A percentile compares a stretch with the other conserved stretches of the same genome.
Conservation (phyloP, 1,284 basidiomycete genomes). For the Rhodotorula sp. region DNA sequence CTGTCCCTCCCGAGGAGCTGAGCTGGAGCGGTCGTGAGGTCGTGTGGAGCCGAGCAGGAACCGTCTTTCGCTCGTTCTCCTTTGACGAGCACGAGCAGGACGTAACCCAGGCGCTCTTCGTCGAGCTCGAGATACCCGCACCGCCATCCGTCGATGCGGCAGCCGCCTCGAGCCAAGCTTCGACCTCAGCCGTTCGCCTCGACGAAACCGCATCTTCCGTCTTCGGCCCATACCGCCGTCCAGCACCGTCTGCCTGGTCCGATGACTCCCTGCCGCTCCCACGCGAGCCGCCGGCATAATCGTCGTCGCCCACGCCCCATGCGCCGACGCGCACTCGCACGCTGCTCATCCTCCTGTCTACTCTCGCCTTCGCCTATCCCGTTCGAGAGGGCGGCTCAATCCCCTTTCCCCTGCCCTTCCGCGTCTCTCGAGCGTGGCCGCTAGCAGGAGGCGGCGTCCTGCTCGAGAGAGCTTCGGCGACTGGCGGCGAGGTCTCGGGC, state of each 20-base stretch:
- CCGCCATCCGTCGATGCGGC: background rate
- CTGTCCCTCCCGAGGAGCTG: slow-evolving; percentile 21
- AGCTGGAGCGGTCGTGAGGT: slow-evolving; percentile 26
- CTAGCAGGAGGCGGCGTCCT: slow-evolving; percentile 28
- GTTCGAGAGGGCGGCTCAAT: slow-evolving; percentile 9
- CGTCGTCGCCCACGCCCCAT: background rate
- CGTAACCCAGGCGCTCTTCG: slow-evolving; percentile 34
- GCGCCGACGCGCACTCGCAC: background rate
- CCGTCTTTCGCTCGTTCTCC: slow-evolving; percentile 17
- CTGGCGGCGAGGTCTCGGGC: slow-evolving; percentile 25
- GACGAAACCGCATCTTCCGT: slow-evolving; percentile 5
- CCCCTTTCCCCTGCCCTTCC: slow-evolving; percentile 31
- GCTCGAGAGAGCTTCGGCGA: slow-evolving; percentile 18
- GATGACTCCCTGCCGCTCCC: slow-evolving; percentile 36
- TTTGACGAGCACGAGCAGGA: slow-evolving; percentile 17
- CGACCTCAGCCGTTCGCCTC: slow-evolving; percentile 6
- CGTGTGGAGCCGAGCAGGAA: slow-evolving; percentile 28
- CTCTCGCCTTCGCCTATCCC: slow-evolving; percentile 25
- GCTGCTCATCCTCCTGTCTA: slow-evolving; percentile 35
- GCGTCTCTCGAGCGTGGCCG: slow-evolving; percentile 19
- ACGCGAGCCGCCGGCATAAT: slow-evolving; percentile 4
- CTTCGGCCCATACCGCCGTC: slow-evolving; percentile 9
- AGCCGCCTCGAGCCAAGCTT: background rate
- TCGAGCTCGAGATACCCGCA: slow-evolving; percentile 12
- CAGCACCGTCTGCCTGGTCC: slow-evolving; percentile 5